A percentile compares a stretch with the other conserved stretches of the same genome.
phyloP scores from a whole-genome alignment of 176 grass and related monocot genomes.

The Ensete ventricosum region DNA sequence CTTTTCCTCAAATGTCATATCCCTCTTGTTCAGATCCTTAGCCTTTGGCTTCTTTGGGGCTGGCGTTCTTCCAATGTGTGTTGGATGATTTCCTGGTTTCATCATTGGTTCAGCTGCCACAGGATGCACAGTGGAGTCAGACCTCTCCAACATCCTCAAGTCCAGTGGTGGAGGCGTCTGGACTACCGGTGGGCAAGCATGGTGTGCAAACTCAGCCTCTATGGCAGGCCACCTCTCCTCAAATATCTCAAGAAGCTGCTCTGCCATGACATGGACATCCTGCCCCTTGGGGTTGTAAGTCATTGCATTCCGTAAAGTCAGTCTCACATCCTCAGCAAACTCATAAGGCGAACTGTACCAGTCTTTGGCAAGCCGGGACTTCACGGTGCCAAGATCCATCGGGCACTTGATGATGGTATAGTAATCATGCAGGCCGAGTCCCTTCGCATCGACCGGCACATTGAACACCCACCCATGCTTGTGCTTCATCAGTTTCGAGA shows the following conservation, averaged over 20 bases:
- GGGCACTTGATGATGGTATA: conserved; percentile 14
- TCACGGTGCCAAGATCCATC: conserved; percentile 31
- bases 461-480: conserved; percentile 23
- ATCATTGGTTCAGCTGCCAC: not conserved
- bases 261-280: not conserved
- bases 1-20: conserved; percentile 16
- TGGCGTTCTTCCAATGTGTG: conserved; percentile 5
- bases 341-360: not conserved
- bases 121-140: conserved; percentile 37
- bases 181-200: not conserved
- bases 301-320: conserved; percentile 11
- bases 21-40: conserved; percentile 51
- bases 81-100: not conserved
- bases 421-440: conserved; percentile 14
- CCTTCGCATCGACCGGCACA: conserved; percentile 21
- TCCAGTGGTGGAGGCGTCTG: conserved; percentile 40
- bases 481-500: conserved; percentile 19
- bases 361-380: conserved; percentile 14
- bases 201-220: not conserved
- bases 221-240: not conserved
- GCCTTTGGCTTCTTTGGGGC: not conserved
- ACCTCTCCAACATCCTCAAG: conserved; percentile 56
- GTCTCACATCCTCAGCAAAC: not conserved
- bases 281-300: not conserved
- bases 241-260: conserved; percentile 8